Evolutionary conservation across 108 stramenopile species (phyloP).

Genomic region (Discostella stelligeroides): DNA sequence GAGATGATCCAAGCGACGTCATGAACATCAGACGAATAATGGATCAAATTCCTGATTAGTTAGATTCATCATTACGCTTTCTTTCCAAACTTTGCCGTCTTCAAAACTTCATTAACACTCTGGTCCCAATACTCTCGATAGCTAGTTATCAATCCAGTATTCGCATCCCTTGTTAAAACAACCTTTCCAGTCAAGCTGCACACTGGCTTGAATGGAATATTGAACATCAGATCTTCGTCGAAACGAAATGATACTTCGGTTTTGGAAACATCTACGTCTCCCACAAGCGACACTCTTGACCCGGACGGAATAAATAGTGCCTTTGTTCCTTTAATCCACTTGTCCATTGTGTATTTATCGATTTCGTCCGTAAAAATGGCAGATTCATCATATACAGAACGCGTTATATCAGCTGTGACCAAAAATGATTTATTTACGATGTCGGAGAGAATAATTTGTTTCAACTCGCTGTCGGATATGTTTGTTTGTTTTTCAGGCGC

Average conservation of each 20-base stretch:
- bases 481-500: conserved; percentile 42
- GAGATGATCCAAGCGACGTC: conserved; percentile 76
- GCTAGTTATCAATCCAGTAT: conserved; percentile 79
- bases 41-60: conserved; percentile 71
- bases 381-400: conserved; percentile 79
- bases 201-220: conserved; percentile 78
- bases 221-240: conserved; percentile 81
- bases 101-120: conserved; percentile 73
- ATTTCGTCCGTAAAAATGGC: conserved; percentile 89
- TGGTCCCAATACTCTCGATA: conserved; percentile 92
- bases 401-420: conserved; percentile 73
- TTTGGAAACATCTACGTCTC: conserved; percentile 57
- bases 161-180: conserved; percentile 65
- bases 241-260: conserved; percentile 69
- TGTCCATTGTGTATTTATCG: conserved; percentile 80
- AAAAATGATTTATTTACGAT: conserved; percentile 73
- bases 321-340: conserved; percentile 85
- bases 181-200: conserved; percentile 74
- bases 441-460: conserved; percentile 63
- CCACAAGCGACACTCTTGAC: conserved; percentile 63
- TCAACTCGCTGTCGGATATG: conserved; percentile 62
- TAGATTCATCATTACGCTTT: conserved; percentile 18
- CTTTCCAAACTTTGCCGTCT: conserved; percentile 69
- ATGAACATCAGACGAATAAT: conserved; percentile 73
- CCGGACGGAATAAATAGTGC: conserved; percentile 75